Base-by-base conservation (phyloP, 352 stramenopile species). In the Pythium sp. region DNA sequence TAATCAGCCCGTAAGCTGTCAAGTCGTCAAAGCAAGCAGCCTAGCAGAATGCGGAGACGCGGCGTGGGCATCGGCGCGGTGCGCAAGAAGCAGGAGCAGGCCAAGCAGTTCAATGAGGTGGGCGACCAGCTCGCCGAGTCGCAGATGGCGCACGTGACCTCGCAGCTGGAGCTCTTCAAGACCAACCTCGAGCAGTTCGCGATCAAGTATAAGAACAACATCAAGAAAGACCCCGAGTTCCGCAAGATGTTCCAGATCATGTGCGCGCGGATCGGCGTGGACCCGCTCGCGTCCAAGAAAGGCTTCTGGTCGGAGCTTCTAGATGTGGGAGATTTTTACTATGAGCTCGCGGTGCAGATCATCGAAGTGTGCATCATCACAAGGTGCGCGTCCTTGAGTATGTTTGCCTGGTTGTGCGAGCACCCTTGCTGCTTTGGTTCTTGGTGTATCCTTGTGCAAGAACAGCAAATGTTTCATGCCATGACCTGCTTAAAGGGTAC, bases 311-410 rank as follows among this genome's bases (percentile, higher is more conserved):
- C 89, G 15, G 90, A 98, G 73, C 71, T 99, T 22, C 84, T 99
- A 12, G 97, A 98, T 26, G 95, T 99, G 51, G 97, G 97, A 12
- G 96, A 99, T 67, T 99, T 99, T 75, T 99, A 99, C 84, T 99
- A 99, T 78, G 97, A 99, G 73, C 80, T 99, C n/a, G 93, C 94
- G 5, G 95, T 99, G 28, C 98, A 99, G 77, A 98, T 99, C 68
- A 98, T 98, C 43, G 97, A 99, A 72, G 91, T 99, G 38, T 98
- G 97, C 72, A 95, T 99, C 68, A 81, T 98, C 18, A 99, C 94
- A 43, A 71, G 94, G 72, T 88, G 76, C 53, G 61, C 54, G 1
- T 54, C 5, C 8, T 22, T 55, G 9, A 6, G 0, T 18, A 1
- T 68, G 22, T 32, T 64, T 53, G 60, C 2, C 38, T 46, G 38